phyloP scores from a whole-genome alignment of 805 yeast species.

The Saccharomycopsis schoenii region DNA sequence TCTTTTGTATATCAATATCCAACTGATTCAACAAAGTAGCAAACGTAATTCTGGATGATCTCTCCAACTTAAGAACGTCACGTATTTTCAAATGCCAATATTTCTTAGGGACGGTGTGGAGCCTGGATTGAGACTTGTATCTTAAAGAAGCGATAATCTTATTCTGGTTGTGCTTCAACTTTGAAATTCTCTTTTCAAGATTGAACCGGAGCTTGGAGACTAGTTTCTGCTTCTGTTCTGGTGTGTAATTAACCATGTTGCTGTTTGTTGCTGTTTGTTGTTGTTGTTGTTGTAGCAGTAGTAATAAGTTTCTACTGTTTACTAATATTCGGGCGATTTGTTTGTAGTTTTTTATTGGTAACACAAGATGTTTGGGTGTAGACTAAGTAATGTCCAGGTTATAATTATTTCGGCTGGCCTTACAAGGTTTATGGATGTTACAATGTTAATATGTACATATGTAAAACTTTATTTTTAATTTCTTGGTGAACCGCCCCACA shows the following conservation, averaged over 20 bases:
- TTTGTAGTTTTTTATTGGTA: too few relatives aligned
- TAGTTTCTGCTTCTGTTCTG: constrained; percentile 14
- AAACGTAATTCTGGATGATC: constrained; percentile 14
- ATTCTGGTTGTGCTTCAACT: constrained; percentile 11
- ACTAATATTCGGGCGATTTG: too few relatives aligned
- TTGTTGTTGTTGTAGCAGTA: background rate
- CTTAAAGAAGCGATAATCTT: constrained; percentile 6
- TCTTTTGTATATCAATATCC: background rate
- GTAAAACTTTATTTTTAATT: too few relatives aligned
- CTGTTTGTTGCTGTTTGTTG: background rate
- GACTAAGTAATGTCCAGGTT: too few relatives aligned
- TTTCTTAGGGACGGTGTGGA: constrained; percentile 16
- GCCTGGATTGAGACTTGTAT: constrained; percentile 6
- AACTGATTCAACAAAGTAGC: constrained; percentile 3
- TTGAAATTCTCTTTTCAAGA: constrained; percentile 12
- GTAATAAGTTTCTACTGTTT: background rate
- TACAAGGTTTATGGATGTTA: too few relatives aligned
- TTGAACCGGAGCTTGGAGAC: constrained; percentile 11
- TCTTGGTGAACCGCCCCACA: too few relatives aligned
- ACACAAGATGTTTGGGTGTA: too few relatives aligned
- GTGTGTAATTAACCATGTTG: constrained; percentile 11
- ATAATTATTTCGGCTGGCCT: too few relatives aligned
- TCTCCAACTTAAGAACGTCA: constrained; percentile 14
- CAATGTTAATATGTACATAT: too few relatives aligned
- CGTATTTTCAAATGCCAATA: constrained; percentile 14